Conservation (phyloP, 495 filamentous ascomycete genomes). For the Podospora sp. region DNA sequence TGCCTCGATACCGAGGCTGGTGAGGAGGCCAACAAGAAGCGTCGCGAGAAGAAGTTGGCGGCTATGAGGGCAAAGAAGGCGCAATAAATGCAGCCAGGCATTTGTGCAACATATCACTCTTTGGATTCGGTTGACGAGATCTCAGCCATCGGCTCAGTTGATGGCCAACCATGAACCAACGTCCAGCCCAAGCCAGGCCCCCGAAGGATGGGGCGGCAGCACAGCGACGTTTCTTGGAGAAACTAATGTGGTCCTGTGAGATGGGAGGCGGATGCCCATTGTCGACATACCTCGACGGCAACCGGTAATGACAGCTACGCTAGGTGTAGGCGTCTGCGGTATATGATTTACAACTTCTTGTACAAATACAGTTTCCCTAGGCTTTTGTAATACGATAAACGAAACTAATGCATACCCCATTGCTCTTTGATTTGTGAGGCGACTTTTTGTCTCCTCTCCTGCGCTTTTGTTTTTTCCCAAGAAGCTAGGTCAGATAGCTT, state of each 20-base stretch:
- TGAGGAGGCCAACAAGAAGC: conserved; percentile 79
- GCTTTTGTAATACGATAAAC: conserved; percentile 15
- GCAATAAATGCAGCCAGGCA: conserved; percentile 45
- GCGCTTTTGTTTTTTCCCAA: no score
- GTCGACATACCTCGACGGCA: not conserved
- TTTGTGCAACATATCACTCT: not conserved
- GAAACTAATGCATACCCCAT: conserved; percentile 1
- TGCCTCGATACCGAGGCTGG: conserved; percentile 90
- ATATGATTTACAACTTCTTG: conserved; percentile 14
- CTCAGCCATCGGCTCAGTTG: not conserved
- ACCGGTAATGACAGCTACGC: not conserved
- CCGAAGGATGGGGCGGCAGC: not conserved
- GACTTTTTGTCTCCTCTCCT: no score
- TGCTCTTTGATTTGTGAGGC: not conserved
- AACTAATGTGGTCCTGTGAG: conserved; percentile 14
- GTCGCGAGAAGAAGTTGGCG: conserved; percentile 77
- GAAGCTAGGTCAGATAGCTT: conserved; percentile 28
- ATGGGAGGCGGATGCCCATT: not conserved
- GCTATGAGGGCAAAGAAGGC: conserved; percentile 63
- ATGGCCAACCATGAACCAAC: not conserved
- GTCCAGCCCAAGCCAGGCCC: not conserved
- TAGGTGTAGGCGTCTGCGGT: conserved; percentile 7
- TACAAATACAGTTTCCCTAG: conserved; percentile 6
- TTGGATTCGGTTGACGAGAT: no score
- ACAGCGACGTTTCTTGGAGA: conserved; percentile 10